These are phyloP conservation scores for Penicillium sp. DNA, from an alignment of 2,329 filamentous ascomycete genomes.

Conservation along the genomic window DNA sequence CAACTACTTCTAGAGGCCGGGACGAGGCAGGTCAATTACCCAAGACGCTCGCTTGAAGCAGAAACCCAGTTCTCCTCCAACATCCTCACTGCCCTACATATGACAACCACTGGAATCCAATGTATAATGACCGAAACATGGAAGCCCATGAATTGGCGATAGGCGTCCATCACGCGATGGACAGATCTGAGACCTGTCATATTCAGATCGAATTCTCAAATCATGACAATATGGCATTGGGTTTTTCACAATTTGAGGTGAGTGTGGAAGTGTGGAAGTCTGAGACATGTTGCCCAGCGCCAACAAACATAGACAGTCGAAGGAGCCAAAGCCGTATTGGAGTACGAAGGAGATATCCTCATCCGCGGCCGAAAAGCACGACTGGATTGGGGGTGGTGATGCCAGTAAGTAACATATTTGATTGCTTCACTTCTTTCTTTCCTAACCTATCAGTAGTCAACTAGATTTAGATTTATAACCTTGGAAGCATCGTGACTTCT, in stretches of 20 bases:
- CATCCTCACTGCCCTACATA: too few relatives aligned
- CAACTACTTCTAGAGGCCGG: not conserved
- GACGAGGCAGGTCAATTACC: not conserved
- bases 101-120: not conserved
- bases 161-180: constrained; percentile 33
- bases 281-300: not conserved
- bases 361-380: not conserved
- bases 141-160: constrained; percentile 30
- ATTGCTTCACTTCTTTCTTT: not conserved
- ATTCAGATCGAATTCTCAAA: constrained; percentile 38
- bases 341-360: not conserved
- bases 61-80: too few relatives aligned
- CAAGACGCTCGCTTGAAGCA: not conserved
- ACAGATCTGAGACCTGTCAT: constrained; percentile 35
- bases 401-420: not conserved
- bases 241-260: constrained; percentile 44
- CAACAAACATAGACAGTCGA: not conserved
- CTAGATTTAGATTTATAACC: too few relatives aligned
- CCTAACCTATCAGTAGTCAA: too few relatives aligned
- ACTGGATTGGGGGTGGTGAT: not conserved
- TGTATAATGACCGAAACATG: constrained; percentile 19
- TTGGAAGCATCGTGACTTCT: too few relatives aligned
- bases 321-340: constrained; percentile 13
- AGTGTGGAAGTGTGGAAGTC: not conserved
- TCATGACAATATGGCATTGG: constrained; percentile 33